These are phyloP conservation scores for Talaromyces ruber DNA, from an alignment of 495 filamentous ascomycete genomes.

Conservation along the genomic window DNA sequence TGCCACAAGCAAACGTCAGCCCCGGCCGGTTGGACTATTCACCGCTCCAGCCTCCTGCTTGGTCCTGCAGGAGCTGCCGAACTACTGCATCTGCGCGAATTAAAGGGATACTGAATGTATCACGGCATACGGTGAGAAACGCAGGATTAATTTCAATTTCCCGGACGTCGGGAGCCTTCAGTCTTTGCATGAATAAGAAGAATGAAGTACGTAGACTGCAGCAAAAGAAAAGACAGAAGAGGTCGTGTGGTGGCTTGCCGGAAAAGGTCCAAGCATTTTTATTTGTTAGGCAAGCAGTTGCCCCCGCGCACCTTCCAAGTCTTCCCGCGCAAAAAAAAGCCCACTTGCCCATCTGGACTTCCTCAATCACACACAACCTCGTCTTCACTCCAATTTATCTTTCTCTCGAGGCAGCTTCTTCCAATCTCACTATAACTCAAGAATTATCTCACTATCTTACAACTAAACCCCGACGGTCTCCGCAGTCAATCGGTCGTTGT, in stretches of 20 bases:
- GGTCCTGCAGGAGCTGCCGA: not conserved
- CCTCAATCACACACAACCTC: not conserved
- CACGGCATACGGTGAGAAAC: not conserved
- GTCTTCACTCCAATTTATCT: not conserved
- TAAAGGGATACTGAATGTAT: not conserved
- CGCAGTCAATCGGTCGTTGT: not conserved
- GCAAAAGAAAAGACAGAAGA: not conserved
- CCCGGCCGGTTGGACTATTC: not conserved
- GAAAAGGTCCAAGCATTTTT: not conserved
- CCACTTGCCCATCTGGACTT: not conserved
- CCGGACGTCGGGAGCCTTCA: not conserved
- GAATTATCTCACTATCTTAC: too few species aligned
- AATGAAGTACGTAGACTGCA: not conserved
- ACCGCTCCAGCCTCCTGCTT: not conserved
- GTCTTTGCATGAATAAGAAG: not conserved
- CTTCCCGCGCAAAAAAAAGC: not conserved
- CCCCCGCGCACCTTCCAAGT: not conserved
- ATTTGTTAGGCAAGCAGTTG: not conserved
- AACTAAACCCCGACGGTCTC: not conserved
- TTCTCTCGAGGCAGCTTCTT: not conserved
- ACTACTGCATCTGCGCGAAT: not conserved
- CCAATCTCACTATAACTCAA: too few species aligned
- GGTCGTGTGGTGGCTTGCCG: constrained; percentile 1
- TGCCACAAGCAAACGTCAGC: not conserved
- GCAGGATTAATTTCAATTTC: not conserved